Evolutionary conservation across 306 rosid species (phyloP).

Genomic region (Sicyos baderoa): DNA sequence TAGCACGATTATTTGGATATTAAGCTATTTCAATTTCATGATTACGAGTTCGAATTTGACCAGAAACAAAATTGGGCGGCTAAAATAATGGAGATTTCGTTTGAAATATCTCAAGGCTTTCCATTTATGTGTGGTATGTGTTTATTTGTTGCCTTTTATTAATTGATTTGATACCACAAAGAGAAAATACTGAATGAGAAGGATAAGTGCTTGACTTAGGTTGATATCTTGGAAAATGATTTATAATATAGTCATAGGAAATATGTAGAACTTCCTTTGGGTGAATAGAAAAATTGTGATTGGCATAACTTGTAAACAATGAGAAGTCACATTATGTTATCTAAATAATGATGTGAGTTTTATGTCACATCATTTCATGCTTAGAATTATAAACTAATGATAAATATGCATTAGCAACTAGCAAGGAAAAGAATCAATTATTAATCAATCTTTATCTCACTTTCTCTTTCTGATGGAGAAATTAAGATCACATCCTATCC

Average conservation of each 20-base stretch:
- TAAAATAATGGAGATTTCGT: background rate
- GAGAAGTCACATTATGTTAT: background rate
- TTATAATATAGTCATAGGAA: constrained; percentile 5
- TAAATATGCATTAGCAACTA: background rate
- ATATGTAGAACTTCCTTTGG: background rate
- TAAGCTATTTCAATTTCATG: too few species aligned
- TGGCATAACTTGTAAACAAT: background rate
- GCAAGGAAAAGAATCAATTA: background rate
- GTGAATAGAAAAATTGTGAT: background rate
- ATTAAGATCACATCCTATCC: background rate
- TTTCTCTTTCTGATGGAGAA: background rate
- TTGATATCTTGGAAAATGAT: constrained; percentile 13
- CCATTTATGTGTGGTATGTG: constrained; percentile 8
- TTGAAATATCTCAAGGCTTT: constrained; percentile 11
- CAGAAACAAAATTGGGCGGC: background rate
- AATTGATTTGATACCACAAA: background rate
- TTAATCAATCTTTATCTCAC: background rate
- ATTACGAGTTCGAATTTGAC: too few species aligned
- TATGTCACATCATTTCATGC: background rate
- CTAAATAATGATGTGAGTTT: background rate
- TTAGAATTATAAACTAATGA: background rate
- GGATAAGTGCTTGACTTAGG: constrained; percentile 8
- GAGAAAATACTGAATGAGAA: background rate
- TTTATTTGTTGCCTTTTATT: constrained; percentile 1
- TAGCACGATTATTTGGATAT: too few species aligned